phyloP scores from a whole-genome alignment of 192 early-diverging fungal genomes.

The Rhizoclosmatium globosum region DNA sequence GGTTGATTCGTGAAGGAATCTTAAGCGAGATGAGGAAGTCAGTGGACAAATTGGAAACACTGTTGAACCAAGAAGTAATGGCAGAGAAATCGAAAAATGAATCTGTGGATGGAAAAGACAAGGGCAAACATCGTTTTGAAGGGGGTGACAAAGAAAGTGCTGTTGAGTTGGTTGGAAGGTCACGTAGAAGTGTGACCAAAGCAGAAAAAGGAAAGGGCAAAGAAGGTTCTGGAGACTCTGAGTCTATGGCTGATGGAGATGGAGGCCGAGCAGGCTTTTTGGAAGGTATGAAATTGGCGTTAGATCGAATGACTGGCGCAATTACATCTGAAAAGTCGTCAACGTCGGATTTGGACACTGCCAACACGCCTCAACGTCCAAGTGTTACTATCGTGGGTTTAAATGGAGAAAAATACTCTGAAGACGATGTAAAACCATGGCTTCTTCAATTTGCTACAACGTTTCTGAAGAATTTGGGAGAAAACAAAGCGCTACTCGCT shows the following conservation, averaged over 20 bases:
- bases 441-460: slow-evolving; percentile 20
- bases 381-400: slow-evolving; percentile 21
- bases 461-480: slow-evolving; percentile 20
- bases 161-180: not conserved
- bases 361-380: not conserved
- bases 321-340: not conserved
- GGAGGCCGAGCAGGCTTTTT: not conserved
- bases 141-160: not conserved
- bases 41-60: slow-evolving; percentile 26
- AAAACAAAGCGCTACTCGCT: slow-evolving; percentile 5
- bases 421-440: slow-evolving; percentile 43
- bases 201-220: not conserved
- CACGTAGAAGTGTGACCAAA: not conserved
- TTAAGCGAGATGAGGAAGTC: slow-evolving; percentile 66
- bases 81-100: not conserved
- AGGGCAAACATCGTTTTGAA: not conserved
- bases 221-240: not conserved
- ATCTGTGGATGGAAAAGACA: not conserved
- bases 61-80: not conserved
- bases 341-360: not conserved
- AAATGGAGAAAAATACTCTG: slow-evolving; percentile 42
- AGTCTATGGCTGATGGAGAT: not conserved
- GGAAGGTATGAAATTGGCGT: slow-evolving; percentile 41
- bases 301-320: slow-evolving; percentile 41
- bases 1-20: slow-evolving; percentile 82